phyloP scores from a whole-genome alignment of 176 grass and related monocot species.

The Lolium multiflorum region DNA sequence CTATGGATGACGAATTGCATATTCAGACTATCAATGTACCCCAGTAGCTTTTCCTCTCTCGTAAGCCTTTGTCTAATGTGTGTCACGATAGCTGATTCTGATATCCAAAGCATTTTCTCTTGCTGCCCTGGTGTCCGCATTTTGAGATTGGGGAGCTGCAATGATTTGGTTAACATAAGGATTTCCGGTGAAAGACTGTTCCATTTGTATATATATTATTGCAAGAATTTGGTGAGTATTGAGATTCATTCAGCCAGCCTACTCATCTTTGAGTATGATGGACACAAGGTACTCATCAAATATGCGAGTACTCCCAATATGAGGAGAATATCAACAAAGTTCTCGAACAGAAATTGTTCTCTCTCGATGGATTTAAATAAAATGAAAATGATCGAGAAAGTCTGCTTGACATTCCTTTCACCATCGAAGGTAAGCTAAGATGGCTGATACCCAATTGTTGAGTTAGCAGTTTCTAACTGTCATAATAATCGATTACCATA shows the following conservation, averaged over 20 bases:
- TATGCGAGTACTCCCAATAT: slow-evolving; percentile 6
- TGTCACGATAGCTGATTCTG: neutral
- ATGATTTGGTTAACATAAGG: neutral
- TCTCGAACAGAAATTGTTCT: neutral
- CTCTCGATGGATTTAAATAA: neutral
- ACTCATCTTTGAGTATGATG: neutral
- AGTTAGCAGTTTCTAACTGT: neutral
- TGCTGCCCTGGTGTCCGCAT: neutral
- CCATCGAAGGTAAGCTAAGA: neutral
- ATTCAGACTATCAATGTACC: neutral
- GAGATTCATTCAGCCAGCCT: neutral
- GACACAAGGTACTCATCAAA: neutral
- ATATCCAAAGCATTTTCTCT: neutral
- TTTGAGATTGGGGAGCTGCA: neutral
- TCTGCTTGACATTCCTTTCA: slow-evolving; percentile 4
- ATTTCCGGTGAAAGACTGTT: neutral
- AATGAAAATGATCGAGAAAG: neutral
- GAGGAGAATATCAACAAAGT: neutral
- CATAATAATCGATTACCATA: neutral
- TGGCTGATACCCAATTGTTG: neutral
- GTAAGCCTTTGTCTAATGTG: neutral
- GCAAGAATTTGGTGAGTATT: neutral
- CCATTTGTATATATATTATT: neutral
- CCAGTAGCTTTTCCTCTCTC: slow-evolving; percentile 14
- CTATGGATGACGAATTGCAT: neutral